These are phyloP conservation scores for Dimargaris xerosporica DNA, from an alignment of 192 early-diverging fungal species.

Conservation along the genomic window DNA sequence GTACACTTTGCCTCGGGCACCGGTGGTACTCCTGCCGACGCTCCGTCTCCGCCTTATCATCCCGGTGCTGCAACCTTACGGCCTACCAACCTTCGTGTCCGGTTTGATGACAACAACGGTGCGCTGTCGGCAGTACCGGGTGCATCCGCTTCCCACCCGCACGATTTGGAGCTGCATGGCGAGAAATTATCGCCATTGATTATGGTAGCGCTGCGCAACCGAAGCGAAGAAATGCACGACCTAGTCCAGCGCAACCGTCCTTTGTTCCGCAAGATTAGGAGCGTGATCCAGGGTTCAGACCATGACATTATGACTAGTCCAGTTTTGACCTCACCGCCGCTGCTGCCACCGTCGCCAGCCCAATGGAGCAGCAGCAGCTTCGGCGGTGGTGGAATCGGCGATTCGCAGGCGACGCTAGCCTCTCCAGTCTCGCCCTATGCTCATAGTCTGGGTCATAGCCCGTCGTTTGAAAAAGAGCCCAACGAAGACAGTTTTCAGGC, in stretches of 20 bases:
- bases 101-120: neutral
- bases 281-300: conserved; percentile 1
- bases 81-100: neutral
- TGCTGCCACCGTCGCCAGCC: neutral
- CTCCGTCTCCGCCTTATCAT: neutral
- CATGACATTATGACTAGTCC: neutral
- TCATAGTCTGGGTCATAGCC: neutral
- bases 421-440: neutral
- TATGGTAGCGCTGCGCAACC: conserved; percentile 10
- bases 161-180: neutral
- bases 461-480: neutral
- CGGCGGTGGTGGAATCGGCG: too few relatives aligned
- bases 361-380: too few relatives aligned
- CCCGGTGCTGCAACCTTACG: neutral
- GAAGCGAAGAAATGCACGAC: conserved; percentile 6
- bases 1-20: neutral
- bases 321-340: neutral
- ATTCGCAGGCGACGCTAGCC: too few relatives aligned
- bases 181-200: neutral
- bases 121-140: neutral
- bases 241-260: conserved; percentile 3
- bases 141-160: neutral
- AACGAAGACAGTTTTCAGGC: neutral
- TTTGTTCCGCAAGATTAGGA: conserved; percentile 1
- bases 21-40: too few relatives aligned